Evolutionary conservation across 108 stramenopile genomes (phyloP).

Genomic region (Fragilariopsis cylindrus): DNA sequence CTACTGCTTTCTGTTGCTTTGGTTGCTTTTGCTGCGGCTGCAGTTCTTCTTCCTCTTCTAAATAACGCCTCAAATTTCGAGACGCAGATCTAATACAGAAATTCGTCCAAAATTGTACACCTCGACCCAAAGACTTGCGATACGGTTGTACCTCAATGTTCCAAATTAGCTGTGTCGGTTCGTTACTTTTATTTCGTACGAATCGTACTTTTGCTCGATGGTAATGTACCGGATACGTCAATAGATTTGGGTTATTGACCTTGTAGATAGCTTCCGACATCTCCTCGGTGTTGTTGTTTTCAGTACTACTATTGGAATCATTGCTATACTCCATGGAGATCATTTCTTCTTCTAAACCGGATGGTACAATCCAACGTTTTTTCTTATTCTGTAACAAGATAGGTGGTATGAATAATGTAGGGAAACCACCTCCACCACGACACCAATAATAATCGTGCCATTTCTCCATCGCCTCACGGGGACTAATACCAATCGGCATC

Average conservation of each 20-base stretch:
- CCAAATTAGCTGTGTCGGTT: slow-evolving; percentile 8
- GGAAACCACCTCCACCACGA: slow-evolving; percentile 5
- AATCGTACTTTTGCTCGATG: slow-evolving; percentile 4
- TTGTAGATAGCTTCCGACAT: slow-evolving; percentile 4
- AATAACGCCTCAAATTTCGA: not conserved
- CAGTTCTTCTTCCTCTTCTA: not conserved
- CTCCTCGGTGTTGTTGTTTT: not conserved
- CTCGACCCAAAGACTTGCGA: slow-evolving; percentile 8
- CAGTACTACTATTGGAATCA: not conserved
- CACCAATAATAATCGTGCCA: slow-evolving; percentile 17
- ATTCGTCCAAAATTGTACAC: slow-evolving; percentile 12
- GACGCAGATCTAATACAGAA: not conserved
- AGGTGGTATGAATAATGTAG: not conserved
- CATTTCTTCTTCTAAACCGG: slow-evolving; percentile 8
- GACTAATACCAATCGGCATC: slow-evolving; percentile 1
- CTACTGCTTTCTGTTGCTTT: not conserved
- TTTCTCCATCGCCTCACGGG: slow-evolving; percentile 10
- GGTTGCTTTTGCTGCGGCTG: not conserved
- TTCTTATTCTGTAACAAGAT: not conserved
- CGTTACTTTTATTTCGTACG: not conserved
- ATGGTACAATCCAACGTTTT: not conserved
- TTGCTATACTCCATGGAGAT: slow-evolving; percentile 1
- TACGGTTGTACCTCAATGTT: slow-evolving; percentile 10
- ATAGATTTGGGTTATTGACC: slow-evolving; percentile 19
- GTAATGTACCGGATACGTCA: slow-evolving; percentile 13